Base-by-base conservation (phyloP, 768 basidiomycete genomes). In the Suillus subalutaceus region DNA sequence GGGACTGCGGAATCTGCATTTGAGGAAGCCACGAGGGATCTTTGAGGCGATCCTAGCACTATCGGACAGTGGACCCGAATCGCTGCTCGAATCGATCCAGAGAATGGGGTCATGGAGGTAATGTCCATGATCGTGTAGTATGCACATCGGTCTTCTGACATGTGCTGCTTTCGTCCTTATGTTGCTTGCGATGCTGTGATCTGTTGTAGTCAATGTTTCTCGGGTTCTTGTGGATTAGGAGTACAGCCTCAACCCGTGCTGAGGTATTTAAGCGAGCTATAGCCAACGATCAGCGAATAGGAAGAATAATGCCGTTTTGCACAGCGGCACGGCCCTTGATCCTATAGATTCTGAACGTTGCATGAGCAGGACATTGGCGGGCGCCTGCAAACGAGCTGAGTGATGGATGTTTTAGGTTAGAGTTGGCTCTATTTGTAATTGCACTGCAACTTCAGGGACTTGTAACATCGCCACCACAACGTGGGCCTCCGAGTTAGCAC, bases 341-440 rank as follows among this genome's bases (percentile, higher is more conserved):
- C 16, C 16, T 18, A 7, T 43, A 4, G 20, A 48, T 48, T 48
- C 0, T 23, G n/a, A 48, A 48, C 12, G 48, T 6, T 48, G 8
- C 46, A 23, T 32, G 10, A 48, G 46, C 8, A 46, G 20, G 10
- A n/a, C 44, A 46, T 46, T 46, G 5, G n/a, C 12, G n/a, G n/a
- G 48, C n/a, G 48, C n/a, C 8, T 37, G 37, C 10, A 23, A 13
- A 13, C 6, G 12, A 23, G 48, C n/a, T n/a, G n/a, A 48, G 48
- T 26, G 23, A 50, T 50, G 23, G 48, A 50, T 15, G 48, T 4
- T 50, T 50, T 50, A 15, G 48, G 48, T 12, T 50, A 50, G 23
- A 56, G 53, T 32, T 55, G 58, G 40, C 70, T 67, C 62, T 37
- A 56, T 74, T 69, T 69, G 67, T 71, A 68, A 68, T 16, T 15